These are phyloP conservation scores for Cystobasidium sp. DNA, from an alignment of 1,284 basidiomycete genomes.

Conservation along the genomic window DNA sequence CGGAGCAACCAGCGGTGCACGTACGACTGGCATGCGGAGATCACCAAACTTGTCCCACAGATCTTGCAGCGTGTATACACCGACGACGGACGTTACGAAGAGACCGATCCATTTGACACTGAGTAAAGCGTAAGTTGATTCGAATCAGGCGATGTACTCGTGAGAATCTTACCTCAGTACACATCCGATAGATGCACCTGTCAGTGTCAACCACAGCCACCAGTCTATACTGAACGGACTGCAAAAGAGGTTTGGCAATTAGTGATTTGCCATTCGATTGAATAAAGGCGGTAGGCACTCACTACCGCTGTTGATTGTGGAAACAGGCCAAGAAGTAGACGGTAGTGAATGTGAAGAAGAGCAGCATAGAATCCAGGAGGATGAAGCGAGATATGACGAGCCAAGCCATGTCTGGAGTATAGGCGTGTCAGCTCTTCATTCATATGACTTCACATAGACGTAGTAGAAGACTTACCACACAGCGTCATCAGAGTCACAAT, in stretches of 20 bases:
- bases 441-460: neutral
- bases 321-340: slow-evolving; percentile 95
- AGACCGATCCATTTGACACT: slow-evolving; percentile 97
- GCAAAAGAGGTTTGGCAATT: slow-evolving; percentile 13
- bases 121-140: neutral
- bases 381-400: slow-evolving; percentile 95
- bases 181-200: slow-evolving; percentile 89
- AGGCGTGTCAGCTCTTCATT: neutral
- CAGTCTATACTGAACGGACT: slow-evolving; percentile 91
- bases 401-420: slow-evolving; percentile 82
- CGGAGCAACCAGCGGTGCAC: slow-evolving; percentile 54
- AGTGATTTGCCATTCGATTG: no score
- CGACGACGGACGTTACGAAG: slow-evolving; percentile 91
- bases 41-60: slow-evolving; percentile 99
- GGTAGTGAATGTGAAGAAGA: slow-evolving; percentile 97
- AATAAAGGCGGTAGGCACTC: slow-evolving; percentile 57
- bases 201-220: slow-evolving; percentile 93
- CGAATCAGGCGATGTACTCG: neutral
- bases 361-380: slow-evolving; percentile 93
- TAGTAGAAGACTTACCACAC: slow-evolving; percentile 67
- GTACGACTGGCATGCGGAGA: slow-evolving; percentile 82
- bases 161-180: slow-evolving; percentile 73
- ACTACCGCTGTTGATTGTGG: slow-evolving; percentile 93
- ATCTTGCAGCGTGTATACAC: slow-evolving; percentile 95
- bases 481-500: slow-evolving; percentile 92